A percentile compares a stretch with the other conserved stretches of the same genome.
These are phyloP conservation scores for Trichoderma asperelloides DNA, from an alignment of 495 filamentous ascomycete genomes.

Conservation along the genomic window DNA sequence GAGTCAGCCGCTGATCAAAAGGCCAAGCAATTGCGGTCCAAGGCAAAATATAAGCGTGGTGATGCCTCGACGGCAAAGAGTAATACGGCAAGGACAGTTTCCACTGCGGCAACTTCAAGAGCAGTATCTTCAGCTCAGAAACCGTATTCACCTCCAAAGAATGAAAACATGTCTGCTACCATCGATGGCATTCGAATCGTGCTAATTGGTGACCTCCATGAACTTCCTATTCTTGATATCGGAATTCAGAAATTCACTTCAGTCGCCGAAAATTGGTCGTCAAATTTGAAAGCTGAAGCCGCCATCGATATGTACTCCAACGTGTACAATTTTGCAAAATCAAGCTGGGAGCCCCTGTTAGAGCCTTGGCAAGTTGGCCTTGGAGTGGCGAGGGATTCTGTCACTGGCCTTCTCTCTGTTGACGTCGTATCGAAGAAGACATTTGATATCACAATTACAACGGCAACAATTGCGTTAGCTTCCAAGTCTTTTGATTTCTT, in stretches of 20 bases:
- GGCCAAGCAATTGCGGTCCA: conserved; percentile 55
- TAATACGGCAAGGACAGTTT: conserved; percentile 37
- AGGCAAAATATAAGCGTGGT: conserved; percentile 42
- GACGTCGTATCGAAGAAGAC: conserved; percentile 81
- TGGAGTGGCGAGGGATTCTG: conserved; percentile 70
- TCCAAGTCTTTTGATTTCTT: conserved; percentile 92
- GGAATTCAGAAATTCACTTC: conserved; percentile 85
- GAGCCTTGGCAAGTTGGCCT: conserved; percentile 95
- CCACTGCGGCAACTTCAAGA: conserved; percentile 34
- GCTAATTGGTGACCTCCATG: conserved; percentile 89
- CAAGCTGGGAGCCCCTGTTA: conserved; percentile 92
- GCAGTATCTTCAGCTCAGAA: conserved; percentile 13
- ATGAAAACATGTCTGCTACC: conserved; percentile 76
- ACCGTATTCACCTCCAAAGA: conserved; percentile 19
- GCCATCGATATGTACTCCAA: conserved; percentile 89
- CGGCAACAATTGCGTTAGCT: conserved; percentile 84
- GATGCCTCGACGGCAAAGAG: conserved; percentile 1
- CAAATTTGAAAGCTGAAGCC: conserved; percentile 75
- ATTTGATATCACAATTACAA: conserved; percentile 86
- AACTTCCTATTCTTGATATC: conserved; percentile 87
- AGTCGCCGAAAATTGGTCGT: conserved; percentile 82
- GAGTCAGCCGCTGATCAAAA: conserved; percentile 39
- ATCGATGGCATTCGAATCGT: conserved; percentile 87
- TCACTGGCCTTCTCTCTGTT: conserved; percentile 67
- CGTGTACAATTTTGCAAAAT: conserved; percentile 98